Base-by-base conservation (phyloP, 495 filamentous ascomycete genomes). In the Xylaria curta region DNA sequence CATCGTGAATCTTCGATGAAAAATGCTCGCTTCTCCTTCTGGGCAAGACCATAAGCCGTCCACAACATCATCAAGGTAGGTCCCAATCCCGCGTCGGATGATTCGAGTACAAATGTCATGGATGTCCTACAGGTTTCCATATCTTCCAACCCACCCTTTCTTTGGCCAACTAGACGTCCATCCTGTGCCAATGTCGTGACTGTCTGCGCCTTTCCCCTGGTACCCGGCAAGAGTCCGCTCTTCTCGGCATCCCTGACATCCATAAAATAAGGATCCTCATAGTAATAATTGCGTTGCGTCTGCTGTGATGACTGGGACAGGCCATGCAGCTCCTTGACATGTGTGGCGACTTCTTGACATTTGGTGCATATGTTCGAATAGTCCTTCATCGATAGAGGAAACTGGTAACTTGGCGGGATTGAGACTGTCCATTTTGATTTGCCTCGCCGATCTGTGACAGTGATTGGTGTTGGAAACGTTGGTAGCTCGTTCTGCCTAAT, bases 1-100 rank as follows among this genome's bases (percentile, higher is more conserved):
- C 92, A 95, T 69, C 89, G 84, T 7, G 89, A 87, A 76, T 94
- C 92, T 74, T 94, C 90, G 72, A 94, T 81, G 79, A 94, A 93
- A 75, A 94, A 95, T 1, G 87, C 85, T 26, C 92, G 80, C 12
- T 84, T 86, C 76, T 95, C 91, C 63, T 87, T 85, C 74, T 89
- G 81, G 6, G 92, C 92, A 46, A 94, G 80, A 13, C 91, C 92
- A 72, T 93, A 94, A 28, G 92, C 89, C 72, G 88, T 90, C 91
- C 92, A 95, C 46, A 94, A 73, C 77, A 90, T 86, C 84, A 95
- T 84, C 69, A 95, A 76, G 0, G 90, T 87, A 46, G 86, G 89
- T 9, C 92, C 92, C 4, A 95, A 78, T 15, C 91, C 92, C 4
- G 89, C 90, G 70, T 92, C 89, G 7, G 80, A 71, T 15, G 90